These are phyloP conservation scores for Sutorius eximius DNA, from an alignment of 1,284 basidiomycete species.

Conservation along the genomic window DNA sequence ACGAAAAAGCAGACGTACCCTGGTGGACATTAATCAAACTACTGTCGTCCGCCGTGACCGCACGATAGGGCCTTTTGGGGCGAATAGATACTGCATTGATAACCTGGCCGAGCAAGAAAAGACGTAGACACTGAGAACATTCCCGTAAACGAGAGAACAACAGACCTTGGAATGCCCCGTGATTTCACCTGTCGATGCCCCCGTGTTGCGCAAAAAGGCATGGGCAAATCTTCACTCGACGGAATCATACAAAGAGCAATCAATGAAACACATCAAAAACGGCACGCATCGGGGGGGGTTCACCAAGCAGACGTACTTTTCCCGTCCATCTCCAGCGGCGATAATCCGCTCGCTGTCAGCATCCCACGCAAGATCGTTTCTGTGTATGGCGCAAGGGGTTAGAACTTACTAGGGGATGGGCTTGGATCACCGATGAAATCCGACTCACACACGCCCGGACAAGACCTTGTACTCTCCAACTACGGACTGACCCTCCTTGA, in stretches of 20 bases:
- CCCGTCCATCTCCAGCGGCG: conserved; percentile 93
- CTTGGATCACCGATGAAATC: not conserved
- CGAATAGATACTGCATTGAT: conserved; percentile 93
- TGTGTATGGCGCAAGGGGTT: conserved; percentile 25
- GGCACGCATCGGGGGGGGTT: not conserved
- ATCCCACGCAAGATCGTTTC: conserved; percentile 96
- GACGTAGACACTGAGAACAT: not conserved
- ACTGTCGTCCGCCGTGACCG: conserved; percentile 87
- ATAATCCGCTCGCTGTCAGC: conserved; percentile 95
- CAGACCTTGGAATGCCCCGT: conserved; percentile 86
- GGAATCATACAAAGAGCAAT: not conserved
- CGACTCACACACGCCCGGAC: conserved; percentile 75
- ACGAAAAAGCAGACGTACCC: conserved; percentile 41
- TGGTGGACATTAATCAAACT: conserved; percentile 79
- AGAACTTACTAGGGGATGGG: not conserved
- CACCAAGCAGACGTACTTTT: conserved; percentile 56
- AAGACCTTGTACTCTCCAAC: conserved; percentile 87
- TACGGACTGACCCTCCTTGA: conserved; percentile 82
- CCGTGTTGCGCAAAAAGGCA: conserved; percentile 86
- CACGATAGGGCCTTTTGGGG: conserved; percentile 87
- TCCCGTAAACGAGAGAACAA: not conserved
- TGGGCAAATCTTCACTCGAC: conserved; percentile 71
- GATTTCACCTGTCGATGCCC: conserved; percentile 91
- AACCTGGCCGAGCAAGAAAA: conserved; percentile 42
- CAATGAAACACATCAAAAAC: not conserved